Conservation (phyloP, 805 yeast genomes). For the Metschnikowia orientalis region DNA sequence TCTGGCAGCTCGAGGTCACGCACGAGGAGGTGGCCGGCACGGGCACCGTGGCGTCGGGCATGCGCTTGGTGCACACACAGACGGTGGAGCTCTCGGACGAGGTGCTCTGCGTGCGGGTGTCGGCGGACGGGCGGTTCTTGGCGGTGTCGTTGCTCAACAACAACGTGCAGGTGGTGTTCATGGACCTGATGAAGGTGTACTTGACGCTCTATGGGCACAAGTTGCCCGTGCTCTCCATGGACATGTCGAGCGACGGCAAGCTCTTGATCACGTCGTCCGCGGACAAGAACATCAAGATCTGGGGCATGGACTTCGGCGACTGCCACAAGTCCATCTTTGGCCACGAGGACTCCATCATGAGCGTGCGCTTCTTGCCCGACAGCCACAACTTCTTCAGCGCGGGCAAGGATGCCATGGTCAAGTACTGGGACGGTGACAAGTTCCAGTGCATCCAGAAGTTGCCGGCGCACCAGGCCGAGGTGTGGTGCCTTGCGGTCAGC, state of each 20-base stretch:
- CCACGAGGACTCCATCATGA: slow-evolving; percentile 94
- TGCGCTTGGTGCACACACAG: slow-evolving; percentile 67
- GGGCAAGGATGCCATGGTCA: slow-evolving; percentile 82
- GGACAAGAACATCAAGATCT: slow-evolving; percentile 92
- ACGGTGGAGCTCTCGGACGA: slow-evolving; percentile 87
- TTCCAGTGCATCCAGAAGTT: slow-evolving; percentile 90
- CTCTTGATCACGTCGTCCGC: slow-evolving; percentile 90
- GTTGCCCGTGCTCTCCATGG: slow-evolving; percentile 88
- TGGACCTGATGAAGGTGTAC: slow-evolving; percentile 82
- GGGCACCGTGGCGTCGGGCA: slow-evolving; percentile 40
- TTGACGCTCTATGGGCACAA: slow-evolving; percentile 93
- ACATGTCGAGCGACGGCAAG: slow-evolving; percentile 85
- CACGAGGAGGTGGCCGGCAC: slow-evolving; percentile 72
- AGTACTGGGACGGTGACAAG: slow-evolving; percentile 98
- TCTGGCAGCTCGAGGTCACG: slow-evolving; percentile 78
- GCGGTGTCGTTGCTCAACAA: slow-evolving; percentile 87
- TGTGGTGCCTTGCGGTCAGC: slow-evolving; percentile 87
- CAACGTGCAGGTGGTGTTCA: slow-evolving; percentile 91
- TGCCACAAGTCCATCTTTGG: slow-evolving; percentile 96
- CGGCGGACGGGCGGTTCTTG: slow-evolving; percentile 71
- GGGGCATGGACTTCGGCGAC: slow-evolving; percentile 99
- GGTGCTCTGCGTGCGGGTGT: slow-evolving; percentile 69
- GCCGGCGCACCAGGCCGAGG: slow-evolving; percentile 81
- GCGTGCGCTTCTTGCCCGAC: slow-evolving; percentile 77
- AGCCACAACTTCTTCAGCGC: slow-evolving; percentile 86